These are phyloP conservation scores for Heritiera fomes DNA, from an alignment of 345 rosid species.

Conservation along the genomic window DNA sequence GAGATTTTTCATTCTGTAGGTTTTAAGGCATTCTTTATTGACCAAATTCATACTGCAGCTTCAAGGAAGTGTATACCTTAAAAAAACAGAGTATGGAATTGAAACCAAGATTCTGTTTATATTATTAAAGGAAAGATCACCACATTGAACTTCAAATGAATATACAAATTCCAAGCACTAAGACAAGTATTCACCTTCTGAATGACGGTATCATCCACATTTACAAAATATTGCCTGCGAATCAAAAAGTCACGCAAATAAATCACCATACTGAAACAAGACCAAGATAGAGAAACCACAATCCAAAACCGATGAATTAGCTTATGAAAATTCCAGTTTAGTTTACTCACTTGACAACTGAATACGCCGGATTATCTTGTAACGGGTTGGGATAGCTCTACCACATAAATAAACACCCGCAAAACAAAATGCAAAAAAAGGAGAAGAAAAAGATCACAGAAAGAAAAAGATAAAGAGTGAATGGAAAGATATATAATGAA, in stretches of 20 bases:
- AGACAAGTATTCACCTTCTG: constrained; percentile 54
- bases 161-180: neutral
- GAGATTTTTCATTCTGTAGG: neutral
- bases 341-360: constrained; percentile 59
- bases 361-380: constrained; percentile 61
- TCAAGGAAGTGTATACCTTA: neutral
- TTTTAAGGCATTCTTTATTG: neutral
- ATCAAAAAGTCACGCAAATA: constrained; percentile 17
- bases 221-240: constrained; percentile 84
- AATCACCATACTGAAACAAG: neutral
- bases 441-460: too few relatives aligned
- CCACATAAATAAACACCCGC: constrained; percentile 21
- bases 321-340: neutral
- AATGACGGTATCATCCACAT: constrained; percentile 71
- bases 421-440: neutral
- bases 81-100: neutral
- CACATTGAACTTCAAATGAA: neutral
- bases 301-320: neutral
- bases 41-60: neutral
- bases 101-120: neutral
- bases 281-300: neutral
- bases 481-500: neutral
- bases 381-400: constrained; percentile 72
- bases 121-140: neutral
- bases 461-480: neutral